Conservation (phyloP, 2,329 filamentous ascomycete genomes). For the Teratosphaeria epicoccoides region DNA sequence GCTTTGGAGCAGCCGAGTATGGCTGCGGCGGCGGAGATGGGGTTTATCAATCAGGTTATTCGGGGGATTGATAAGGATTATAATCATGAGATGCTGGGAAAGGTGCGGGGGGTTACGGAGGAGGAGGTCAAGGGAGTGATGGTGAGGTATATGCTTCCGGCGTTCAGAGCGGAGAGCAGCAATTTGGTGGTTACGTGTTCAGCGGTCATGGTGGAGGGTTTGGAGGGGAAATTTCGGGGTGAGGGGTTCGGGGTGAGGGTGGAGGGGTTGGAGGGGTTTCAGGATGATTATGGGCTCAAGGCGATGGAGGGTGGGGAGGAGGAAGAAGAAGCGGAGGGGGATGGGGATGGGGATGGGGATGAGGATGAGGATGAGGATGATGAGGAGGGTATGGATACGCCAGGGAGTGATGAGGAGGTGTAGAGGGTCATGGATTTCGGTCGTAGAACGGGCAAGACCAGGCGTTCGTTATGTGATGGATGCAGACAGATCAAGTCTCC, state of each 20-base stretch:
- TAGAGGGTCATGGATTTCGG: background rate
- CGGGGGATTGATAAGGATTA: slow-evolving; percentile 66
- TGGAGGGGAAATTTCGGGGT: slow-evolving; percentile 61
- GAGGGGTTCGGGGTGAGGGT: slow-evolving; percentile 72
- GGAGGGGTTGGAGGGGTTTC: slow-evolving; percentile 65
- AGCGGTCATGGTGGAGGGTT: slow-evolving; percentile 69
- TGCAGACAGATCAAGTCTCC: background rate
- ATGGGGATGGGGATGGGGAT: slow-evolving; percentile 40
- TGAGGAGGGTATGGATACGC: slow-evolving; percentile 2
- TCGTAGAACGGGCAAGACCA: background rate
- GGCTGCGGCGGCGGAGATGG: slow-evolving; percentile 67
- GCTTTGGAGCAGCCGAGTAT: slow-evolving; percentile 85
- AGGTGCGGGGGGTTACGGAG: slow-evolving; percentile 63
- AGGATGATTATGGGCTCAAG: slow-evolving; percentile 80
- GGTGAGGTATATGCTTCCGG: slow-evolving; percentile 61
- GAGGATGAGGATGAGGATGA: slow-evolving; percentile 37
- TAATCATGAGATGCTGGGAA: slow-evolving; percentile 63
- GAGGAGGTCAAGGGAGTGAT: slow-evolving; percentile 69
- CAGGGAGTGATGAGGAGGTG: slow-evolving; percentile 1
- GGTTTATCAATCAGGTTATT: slow-evolving; percentile 74
- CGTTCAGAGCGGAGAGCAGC: slow-evolving; percentile 69
- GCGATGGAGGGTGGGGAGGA: slow-evolving; percentile 50
- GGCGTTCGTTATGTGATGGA: background rate
- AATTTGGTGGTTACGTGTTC: slow-evolving; percentile 86
- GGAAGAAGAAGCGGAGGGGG: slow-evolving; percentile 49